Base-by-base conservation (phyloP, 2,329 filamentous ascomycete species). In the Diaporthe humulicola region DNA sequence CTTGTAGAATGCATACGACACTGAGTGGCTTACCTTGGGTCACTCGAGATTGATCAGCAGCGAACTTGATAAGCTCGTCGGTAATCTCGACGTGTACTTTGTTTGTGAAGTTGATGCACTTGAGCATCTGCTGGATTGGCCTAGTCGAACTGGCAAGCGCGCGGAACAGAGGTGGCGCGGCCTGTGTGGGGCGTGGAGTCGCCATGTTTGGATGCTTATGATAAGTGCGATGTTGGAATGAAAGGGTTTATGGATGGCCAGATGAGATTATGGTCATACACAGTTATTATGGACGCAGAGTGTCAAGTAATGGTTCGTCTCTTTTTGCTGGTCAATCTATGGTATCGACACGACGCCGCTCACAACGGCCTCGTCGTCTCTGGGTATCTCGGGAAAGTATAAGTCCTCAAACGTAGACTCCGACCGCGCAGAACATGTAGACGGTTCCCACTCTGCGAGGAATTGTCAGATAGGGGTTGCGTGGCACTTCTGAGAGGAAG, bases 371-470 rank as follows among this genome's bases (percentile, higher is more conserved):
- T 69, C 71, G 70, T 74, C 54, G 71, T 74, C 71, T 61, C 74
- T 74, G 80, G 75, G 71, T 76, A 75, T 76, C 67, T 76, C 66
- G 58, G 19, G 33, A 52, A 64, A 48, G 36, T 22, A 36, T 84
- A 74, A 48, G 87, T 86, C 91, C 84, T 88, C 91, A 99, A 84
- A 99, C 95, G 92, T 99, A 98, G 82, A 99, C 97, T 84, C 97
- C 97, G 83, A 97, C 97, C 76, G 96, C 97, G 86, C 97, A 99
- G 86, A 99, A 98, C 93, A 98, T 98, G 87, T 97, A 98, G 60
- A 99, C 95, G 69, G 96, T 93, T 80, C 97, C 97, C 84, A 98
- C 94, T 69, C 96, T 98, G 81, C 15, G 33, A 38, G 28, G n/a
- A 17, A 36, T 79, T 71, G 56, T 73, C 64, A 76, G 70, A 48